Evolutionary conservation across 1,284 basidiomycete genomes (phyloP), one percentile per base, ranked within the genome.

Genomic region (Sphagnurus paluster): DNA sequence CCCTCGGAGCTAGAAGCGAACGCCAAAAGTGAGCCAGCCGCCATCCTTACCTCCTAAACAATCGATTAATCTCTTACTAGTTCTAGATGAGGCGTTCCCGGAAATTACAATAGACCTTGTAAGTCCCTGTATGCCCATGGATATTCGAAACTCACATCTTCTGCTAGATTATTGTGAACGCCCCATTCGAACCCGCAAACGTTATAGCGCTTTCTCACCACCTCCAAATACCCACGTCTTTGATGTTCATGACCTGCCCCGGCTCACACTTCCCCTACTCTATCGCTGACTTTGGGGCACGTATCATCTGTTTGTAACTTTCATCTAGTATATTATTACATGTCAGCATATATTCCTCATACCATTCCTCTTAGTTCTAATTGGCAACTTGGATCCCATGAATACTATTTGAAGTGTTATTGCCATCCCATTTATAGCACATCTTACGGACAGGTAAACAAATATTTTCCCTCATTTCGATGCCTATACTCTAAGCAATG

Each of bases 1-100:
- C 82, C 81, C 3, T 77, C 77, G 0, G 80, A 83, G 56, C 63
- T 84, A 55, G 81, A 82, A 59, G 79, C 79, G 5, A 84, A 82
- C 56, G 71, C 74, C 29, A 82, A 76, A 60, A 81, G 81, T 80
- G 58, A 17, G 73, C 56, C 2, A 24, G 38, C 35, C 38, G 34
- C 13, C 50, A 26, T 38, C 23, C 20, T 40, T 16, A 32, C 11
- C 36, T 11, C 19, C 9, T n/a, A 11, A 8, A 14, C 30, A 2
- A 43, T 42, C 39, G 30, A 25, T 42, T 48, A 56, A 38, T 46
- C 26, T 36, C 8, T 24, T 41, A 30, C 36, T 52, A 76, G 76
- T 83, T 44, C 57, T 84, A 26, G 80, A 83, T 35, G 80, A 82
- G 63, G 77, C 77, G 2, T 84, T 83, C 53, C 80, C 81, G 1